Conservation (phyloP, 495 filamentous ascomycete species). For the Baudoinia panamericana region DNA sequence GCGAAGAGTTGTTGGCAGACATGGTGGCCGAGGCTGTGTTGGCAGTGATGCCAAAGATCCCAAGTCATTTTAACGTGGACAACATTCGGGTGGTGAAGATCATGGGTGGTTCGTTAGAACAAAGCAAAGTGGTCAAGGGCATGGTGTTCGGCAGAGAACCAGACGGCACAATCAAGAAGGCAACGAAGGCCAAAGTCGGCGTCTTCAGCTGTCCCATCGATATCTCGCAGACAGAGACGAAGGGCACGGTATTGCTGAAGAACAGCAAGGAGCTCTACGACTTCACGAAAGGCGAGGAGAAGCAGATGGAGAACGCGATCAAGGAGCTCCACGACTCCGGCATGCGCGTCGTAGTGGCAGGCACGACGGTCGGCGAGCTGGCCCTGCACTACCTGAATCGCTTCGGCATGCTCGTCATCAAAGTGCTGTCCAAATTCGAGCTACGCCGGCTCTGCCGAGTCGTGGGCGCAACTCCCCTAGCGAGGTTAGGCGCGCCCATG, state of each 20-base stretch:
- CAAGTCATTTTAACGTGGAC: slow-evolving; percentile 98
- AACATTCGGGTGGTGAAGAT: slow-evolving; percentile 99
- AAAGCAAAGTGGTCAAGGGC: slow-evolving; percentile 88
- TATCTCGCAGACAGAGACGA: slow-evolving; percentile 92
- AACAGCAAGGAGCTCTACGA: slow-evolving; percentile 98
- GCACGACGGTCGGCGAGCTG: slow-evolving; percentile 83
- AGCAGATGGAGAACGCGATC: slow-evolving; percentile 74
- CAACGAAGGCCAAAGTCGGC: slow-evolving; percentile 82
- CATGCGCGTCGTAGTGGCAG: slow-evolving; percentile 79
- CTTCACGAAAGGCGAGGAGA: slow-evolving; percentile 94
- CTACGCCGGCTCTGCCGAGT: slow-evolving; percentile 86
- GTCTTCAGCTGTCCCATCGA: slow-evolving; percentile 96
- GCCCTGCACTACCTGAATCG: slow-evolving; percentile 97
- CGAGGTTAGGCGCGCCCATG: slow-evolving; percentile 94
- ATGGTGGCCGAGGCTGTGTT: slow-evolving; percentile 90
- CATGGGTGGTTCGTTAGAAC: slow-evolving; percentile 90
- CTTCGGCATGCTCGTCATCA: slow-evolving; percentile 89
- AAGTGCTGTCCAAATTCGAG: slow-evolving; percentile 97
- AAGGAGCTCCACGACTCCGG: slow-evolving; percentile 95
- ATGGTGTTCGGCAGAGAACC: slow-evolving; percentile 97
- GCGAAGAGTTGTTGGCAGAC: slow-evolving; percentile 70
- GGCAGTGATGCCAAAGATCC: slow-evolving; percentile 90
- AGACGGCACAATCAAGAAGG: slow-evolving; percentile 73
- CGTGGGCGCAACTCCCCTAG: slow-evolving; percentile 88
- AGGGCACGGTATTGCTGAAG: slow-evolving; percentile 97